Evolutionary conservation across 2,329 filamentous ascomycete genomes (phyloP), one percentile per base, ranked within the genome.

Genomic region (Aureobasidium sp.): DNA sequence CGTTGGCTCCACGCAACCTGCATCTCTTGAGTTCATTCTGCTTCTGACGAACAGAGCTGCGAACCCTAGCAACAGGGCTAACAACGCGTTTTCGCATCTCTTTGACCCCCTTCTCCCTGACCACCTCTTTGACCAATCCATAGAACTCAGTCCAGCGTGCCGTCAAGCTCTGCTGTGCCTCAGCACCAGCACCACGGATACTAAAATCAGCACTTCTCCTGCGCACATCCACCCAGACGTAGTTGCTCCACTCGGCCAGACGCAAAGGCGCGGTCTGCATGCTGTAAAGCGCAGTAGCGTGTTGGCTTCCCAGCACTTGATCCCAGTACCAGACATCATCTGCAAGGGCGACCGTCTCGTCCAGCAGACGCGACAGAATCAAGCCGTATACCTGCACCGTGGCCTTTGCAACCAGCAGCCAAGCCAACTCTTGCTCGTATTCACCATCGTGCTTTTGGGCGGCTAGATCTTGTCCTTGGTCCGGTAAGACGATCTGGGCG

Each of bases 271-370:
- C 90, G 0, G 87, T 96, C 73, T 99, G 94, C 8, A 95, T 76
- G 15, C 90, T 88, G 74, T 97, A 97, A 3, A 97, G 72, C 36
- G 86, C 87, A 66, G 89, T 92, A 69, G 88, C 90, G 53, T 85
- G 81, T 67, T 90, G 87, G 0, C 90, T 95, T 10, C 85, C 84
- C 34, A 96, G 77, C 2, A 97, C 83, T 66, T 94, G 89, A 70
- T 96, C 90, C 94, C 94, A 99, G 73, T 97, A 97, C 85, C 88
- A 92, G 29, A 96, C 87, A 67, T 96, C 91, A 66, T 96, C 87
- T 68, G 86, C 89, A 21, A 99, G 75, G 0, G 88, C 87, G 13
- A 93, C 86, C 11, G 91, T 95, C 68, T 94, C 88, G 61, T 93
- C 88, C 11, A 97, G 76, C 3, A 97, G 81, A 0, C 84, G 86